phyloP scores from a whole-genome alignment of 139 green algal species.

The Mychonastes homosphaera region DNA sequence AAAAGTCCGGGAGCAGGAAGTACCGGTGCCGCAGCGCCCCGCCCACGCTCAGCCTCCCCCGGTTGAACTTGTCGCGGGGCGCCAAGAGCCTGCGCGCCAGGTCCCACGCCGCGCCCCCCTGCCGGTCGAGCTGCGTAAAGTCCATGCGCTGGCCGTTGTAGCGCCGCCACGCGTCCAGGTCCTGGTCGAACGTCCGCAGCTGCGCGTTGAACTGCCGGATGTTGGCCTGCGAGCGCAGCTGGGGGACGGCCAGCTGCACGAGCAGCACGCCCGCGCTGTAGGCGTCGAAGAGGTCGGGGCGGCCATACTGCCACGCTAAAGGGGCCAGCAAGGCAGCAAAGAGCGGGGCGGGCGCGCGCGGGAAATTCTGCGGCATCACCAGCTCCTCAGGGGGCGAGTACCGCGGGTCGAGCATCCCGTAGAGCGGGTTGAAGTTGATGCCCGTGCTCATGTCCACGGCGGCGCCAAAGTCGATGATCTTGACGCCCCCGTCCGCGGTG shows the following conservation, averaged over 20 bases:
- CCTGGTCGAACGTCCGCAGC: slow-evolving; percentile 41
- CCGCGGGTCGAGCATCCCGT: slow-evolving; percentile 79
- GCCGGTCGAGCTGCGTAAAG: slow-evolving; percentile 66
- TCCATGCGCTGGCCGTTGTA: slow-evolving; percentile 30
- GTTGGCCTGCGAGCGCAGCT: slow-evolving; percentile 48
- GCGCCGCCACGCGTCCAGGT: slow-evolving; percentile 41
- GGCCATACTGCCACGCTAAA: slow-evolving; percentile 64
- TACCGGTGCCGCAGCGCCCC: slow-evolving; percentile 65
- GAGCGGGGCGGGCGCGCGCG: slow-evolving; percentile 45
- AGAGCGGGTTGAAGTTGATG: slow-evolving; percentile 84
- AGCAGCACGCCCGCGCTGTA: slow-evolving; percentile 65
- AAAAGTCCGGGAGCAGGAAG: no score
- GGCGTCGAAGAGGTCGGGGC: slow-evolving; percentile 80
- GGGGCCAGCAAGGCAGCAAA: slow-evolving; percentile 61
- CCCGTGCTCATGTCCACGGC: slow-evolving; percentile 81
- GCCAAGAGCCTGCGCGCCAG: slow-evolving; percentile 59
- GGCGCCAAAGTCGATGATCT: slow-evolving; percentile 90
- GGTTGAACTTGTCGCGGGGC: slow-evolving; percentile 43
- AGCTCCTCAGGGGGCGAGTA: slow-evolving; percentile 86
- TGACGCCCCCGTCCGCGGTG: slow-evolving; percentile 59
- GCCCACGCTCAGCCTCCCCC: slow-evolving; percentile 49
- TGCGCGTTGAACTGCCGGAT: slow-evolving; percentile 45
- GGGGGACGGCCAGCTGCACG: slow-evolving; percentile 59
- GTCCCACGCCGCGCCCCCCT: slow-evolving; percentile 64
- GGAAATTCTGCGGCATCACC: slow-evolving; percentile 78